Base-by-base conservation (phyloP, 2,329 filamentous ascomycete genomes). In the Calonectria naviculata region DNA sequence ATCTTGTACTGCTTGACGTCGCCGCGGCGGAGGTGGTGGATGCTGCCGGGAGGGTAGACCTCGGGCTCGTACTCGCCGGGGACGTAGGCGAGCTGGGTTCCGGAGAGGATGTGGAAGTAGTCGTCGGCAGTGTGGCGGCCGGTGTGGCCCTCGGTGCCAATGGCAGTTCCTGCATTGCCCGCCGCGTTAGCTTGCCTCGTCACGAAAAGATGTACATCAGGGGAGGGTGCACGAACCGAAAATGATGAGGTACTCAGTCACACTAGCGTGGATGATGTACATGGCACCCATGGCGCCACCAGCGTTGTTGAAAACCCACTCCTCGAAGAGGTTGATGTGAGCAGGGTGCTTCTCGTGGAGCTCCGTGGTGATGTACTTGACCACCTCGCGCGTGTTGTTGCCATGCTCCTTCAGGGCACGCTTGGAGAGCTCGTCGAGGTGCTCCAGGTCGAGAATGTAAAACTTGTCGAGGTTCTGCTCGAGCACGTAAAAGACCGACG, bases 251-350 rank as follows among this genome's bases (percentile, higher is more conserved):
- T 97, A 97, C 84, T 98, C 95, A 24, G 95, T 97, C 72, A 98
- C 87, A 93, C 93, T 95, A 71, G 94, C 94, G 81, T 97, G 95
- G 78, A 97, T 92, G 75, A 97, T 92, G 83, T 94, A 95, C 95
- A 97, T 97, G 79, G 90, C 93, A 67, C 95, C 95, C 95, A 97
- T 97, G 64, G 94, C 94, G 74, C 95, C 95, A 64, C 95, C 95
- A 63, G 94, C 94, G 80, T 97, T 97, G 88, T 97, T 97, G 79
- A 97, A 96, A 54, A 97, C 88, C 94, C 94, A 97, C 83, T 96
- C 93, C 84, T 96, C 91, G 70, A 93, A 85, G 67, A 89, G 81
- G 84, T 93, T 95, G 80, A 96, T 80, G 82, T 94, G 85, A 61
- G 79, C 77, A 62, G 84, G 81, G 80, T 85, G 77, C 78, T 87